phyloP scores from a whole-genome alignment of 2,329 filamentous ascomycete genomes.

The Teratosphaeriaceae sp. region DNA sequence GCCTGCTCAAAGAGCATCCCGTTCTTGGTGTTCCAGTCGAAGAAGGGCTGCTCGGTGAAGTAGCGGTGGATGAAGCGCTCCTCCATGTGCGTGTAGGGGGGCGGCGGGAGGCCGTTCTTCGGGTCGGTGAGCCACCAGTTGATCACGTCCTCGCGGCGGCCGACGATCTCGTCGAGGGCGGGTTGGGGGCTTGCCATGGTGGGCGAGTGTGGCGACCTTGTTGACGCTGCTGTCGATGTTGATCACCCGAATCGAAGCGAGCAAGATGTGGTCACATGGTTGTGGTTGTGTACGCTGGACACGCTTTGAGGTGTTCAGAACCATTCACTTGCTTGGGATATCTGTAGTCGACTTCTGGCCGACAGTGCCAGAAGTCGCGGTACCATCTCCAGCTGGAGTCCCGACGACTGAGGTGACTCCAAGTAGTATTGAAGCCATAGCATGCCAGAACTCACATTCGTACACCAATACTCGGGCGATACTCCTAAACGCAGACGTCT shows the following conservation, averaged over 20 bases:
- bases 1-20: slow-evolving; percentile 49
- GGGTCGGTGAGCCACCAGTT: slow-evolving; percentile 22
- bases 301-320: too few relatives aligned
- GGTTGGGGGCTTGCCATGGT: slow-evolving; percentile 8
- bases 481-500: slow-evolving; percentile 26
- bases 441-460: slow-evolving; percentile 27
- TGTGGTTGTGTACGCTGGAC: too few relatives aligned
- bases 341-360: too few relatives aligned
- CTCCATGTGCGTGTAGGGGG: slow-evolving; percentile 17
- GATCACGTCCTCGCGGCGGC: slow-evolving; percentile 16
- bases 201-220: too few relatives aligned
- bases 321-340: too few relatives aligned
- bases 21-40: slow-evolving; percentile 56
- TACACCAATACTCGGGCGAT: slow-evolving; percentile 26
- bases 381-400: too few relatives aligned
- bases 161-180: slow-evolving; percentile 22
- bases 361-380: too few relatives aligned
- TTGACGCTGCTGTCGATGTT: too few relatives aligned
- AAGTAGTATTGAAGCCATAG: background rate
- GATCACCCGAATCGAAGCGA: too few relatives aligned
- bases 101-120: slow-evolving; percentile 7
- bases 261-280: too few relatives aligned
- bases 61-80: slow-evolving; percentile 51
- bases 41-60: slow-evolving; percentile 58
- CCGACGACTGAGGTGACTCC: too few relatives aligned